phyloP scores from a whole-genome alignment of 768 basidiomycete genomes.

The Filobasidium wieringae region DNA sequence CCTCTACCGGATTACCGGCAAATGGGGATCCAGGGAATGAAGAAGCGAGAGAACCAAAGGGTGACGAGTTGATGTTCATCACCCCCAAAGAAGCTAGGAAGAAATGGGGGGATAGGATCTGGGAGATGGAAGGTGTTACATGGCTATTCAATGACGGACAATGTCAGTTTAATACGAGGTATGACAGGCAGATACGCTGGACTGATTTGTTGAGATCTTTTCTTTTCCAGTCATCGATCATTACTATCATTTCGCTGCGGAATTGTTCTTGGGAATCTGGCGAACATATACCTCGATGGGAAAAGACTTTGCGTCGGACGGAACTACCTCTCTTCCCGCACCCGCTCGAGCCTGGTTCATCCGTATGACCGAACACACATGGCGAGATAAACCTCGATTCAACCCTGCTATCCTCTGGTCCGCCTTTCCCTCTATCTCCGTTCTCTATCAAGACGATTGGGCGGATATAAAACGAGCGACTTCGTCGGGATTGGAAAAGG shows the following conservation, averaged over 20 bases:
- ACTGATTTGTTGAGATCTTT: neutral
- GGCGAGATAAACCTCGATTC: conserved; percentile 62
- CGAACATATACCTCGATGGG: conserved; percentile 46
- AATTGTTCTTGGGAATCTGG: conserved; percentile 64
- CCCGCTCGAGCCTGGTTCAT: conserved; percentile 63
- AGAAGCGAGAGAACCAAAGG: conserved; percentile 55
- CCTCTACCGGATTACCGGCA: conserved; percentile 54
- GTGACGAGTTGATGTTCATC: conserved; percentile 53
- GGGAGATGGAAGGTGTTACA: conserved; percentile 60
- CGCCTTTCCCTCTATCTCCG: conserved; percentile 49
- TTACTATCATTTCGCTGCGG: conserved; percentile 79
- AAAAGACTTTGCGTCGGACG: conserved; percentile 26
- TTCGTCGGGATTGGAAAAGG: conserved; percentile 29
- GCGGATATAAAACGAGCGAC: conserved; percentile 47
- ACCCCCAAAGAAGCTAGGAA: conserved; percentile 49
- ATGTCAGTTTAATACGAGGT: conserved; percentile 41
- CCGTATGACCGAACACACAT: conserved; percentile 33
- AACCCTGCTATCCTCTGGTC: conserved; percentile 65
- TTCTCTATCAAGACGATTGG: conserved; percentile 63
- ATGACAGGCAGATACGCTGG: neutral
- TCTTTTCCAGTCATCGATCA: conserved; percentile 51
- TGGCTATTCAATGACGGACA: conserved; percentile 38
- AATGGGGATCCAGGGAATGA: conserved; percentile 54
- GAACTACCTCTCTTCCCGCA: conserved; percentile 43
- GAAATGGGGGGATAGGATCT: conserved; percentile 57